A percentile compares a stretch with the other conserved stretches of the same genome.
phyloP scores from a whole-genome alignment of 164 flowering plant genomes.

The Cinnamomum chago region DNA sequence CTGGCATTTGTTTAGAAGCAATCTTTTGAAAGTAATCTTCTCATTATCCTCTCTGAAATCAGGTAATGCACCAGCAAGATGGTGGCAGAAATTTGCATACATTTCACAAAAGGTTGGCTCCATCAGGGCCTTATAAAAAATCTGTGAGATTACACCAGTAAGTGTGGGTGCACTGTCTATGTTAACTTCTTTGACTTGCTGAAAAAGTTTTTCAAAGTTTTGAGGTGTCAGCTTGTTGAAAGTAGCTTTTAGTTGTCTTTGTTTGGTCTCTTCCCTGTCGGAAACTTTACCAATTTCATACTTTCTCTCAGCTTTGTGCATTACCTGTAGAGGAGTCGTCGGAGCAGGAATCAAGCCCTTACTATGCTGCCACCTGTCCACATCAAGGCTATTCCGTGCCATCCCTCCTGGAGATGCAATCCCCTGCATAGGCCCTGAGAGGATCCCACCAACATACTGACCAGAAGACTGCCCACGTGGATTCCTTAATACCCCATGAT shows the following conservation, averaged over 20 bases:
- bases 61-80: constrained; percentile 62
- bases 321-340: constrained; percentile 47
- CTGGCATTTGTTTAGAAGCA: constrained; percentile 82
- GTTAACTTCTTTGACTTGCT: constrained; percentile 81
- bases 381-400: constrained; percentile 53
- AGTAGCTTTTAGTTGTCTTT: constrained; percentile 68
- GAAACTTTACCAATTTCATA: constrained; percentile 73
- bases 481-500: constrained; percentile 61
- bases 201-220: constrained; percentile 75
- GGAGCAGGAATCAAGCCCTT: constrained; percentile 76
- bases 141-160: constrained; percentile 72
- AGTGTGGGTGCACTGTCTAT: constrained; percentile 67
- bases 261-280: constrained; percentile 71
- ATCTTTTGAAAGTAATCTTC: constrained; percentile 69
- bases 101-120: constrained; percentile 94
- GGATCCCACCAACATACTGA: constrained; percentile 51
- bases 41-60: constrained; percentile 59
- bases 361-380: constrained; percentile 49
- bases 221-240: constrained; percentile 87
- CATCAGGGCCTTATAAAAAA: constrained; percentile 82
- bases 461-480: constrained; percentile 54
- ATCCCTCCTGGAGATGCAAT: constrained; percentile 51
- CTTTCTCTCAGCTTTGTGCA: constrained; percentile 81
- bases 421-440: constrained; percentile 64
- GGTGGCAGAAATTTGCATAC: constrained; percentile 79